Conservation (phyloP, 31 red algal species). For the Asparagopsis taxiformis region DNA sequence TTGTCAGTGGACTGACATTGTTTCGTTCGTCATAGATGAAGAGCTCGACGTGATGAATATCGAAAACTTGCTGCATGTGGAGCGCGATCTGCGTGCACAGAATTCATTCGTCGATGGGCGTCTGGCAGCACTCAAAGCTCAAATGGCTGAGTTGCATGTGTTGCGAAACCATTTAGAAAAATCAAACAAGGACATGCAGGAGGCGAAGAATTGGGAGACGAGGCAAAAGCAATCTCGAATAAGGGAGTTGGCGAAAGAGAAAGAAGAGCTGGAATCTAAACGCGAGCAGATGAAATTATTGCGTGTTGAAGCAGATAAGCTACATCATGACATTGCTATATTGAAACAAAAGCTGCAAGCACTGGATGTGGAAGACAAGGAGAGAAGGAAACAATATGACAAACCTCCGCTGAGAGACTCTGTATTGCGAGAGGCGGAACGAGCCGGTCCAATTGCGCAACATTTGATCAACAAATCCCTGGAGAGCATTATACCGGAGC, state of each 20-base stretch:
- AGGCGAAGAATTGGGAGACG: constrained; percentile 42
- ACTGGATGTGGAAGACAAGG: constrained; percentile 21
- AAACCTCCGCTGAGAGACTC: constrained; percentile 38
- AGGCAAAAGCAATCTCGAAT: constrained; percentile 25
- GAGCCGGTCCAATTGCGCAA: constrained; percentile 31
- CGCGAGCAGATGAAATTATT: constrained; percentile 26
- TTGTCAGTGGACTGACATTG: too few relatives aligned
- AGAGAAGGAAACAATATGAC: constrained; percentile 21
- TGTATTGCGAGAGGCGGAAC: constrained; percentile 32
- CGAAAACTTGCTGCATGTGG: constrained; percentile 51
- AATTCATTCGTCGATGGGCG: constrained; percentile 51
- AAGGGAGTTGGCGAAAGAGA: constrained; percentile 44
- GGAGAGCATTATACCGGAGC: constrained; percentile 32
- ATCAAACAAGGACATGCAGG: constrained; percentile 31
- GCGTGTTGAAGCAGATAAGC: constrained; percentile 31
- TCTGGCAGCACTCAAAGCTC: constrained; percentile 38
- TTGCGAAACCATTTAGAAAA: constrained; percentile 34
- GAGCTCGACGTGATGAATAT: constrained; percentile 55
- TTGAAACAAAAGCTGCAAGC: constrained; percentile 33
- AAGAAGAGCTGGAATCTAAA: constrained; percentile 66
- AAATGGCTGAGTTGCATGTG: constrained; percentile 20
- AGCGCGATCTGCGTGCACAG: constrained; percentile 45
- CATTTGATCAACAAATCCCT: constrained; percentile 53
- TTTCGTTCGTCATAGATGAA: constrained; percentile 11
- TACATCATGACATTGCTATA: constrained; percentile 23